phyloP scores from a whole-genome alignment of 2,329 filamentous ascomycete species.

The Raffaelea albimanens region DNA sequence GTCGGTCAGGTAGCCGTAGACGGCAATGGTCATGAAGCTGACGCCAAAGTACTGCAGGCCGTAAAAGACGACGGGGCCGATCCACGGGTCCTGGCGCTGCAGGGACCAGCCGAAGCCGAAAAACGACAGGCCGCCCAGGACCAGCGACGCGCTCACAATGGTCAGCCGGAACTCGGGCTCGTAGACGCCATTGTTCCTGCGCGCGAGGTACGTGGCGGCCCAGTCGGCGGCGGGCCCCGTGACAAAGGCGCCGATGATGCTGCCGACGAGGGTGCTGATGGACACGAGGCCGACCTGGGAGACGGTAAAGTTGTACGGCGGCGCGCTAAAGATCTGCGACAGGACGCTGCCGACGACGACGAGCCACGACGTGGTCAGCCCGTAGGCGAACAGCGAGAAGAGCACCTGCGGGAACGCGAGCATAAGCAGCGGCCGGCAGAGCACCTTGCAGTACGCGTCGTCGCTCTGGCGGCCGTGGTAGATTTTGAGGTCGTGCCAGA shows the following conservation, averaged over 20 bases:
- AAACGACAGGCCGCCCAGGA: conserved; percentile 24
- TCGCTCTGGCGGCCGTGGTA: conserved; percentile 13
- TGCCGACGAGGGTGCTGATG: conserved; percentile 29
- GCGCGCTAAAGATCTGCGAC: conserved; percentile 28
- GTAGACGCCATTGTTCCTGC: conserved; percentile 30
- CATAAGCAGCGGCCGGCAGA: conserved; percentile 27
- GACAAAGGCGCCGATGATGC: conserved; percentile 23
- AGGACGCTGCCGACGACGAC: conserved; percentile 30
- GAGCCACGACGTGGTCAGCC: conserved; percentile 24
- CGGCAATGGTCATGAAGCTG: conserved; percentile 10
- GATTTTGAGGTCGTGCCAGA: conserved; percentile 14
- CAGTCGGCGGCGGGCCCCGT: conserved; percentile 24
- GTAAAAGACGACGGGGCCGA: conserved; percentile 8
- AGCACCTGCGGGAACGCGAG: conserved; percentile 31
- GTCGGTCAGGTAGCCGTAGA: conserved; percentile 25
- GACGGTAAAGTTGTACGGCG: conserved; percentile 27
- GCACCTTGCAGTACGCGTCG: conserved; percentile 10
- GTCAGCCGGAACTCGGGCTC: conserved; percentile 34
- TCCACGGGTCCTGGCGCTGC: conserved; percentile 12
- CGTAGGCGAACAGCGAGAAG: conserved; percentile 29
- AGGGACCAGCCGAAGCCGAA: conserved; percentile 24
- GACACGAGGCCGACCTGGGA: conserved; percentile 27
- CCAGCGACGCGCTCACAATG: conserved; percentile 21
- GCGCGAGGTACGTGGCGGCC: conserved; percentile 26
- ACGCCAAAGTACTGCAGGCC: conserved; percentile 6